These are phyloP conservation scores for Hypomontagnella monticulosa DNA, from an alignment of 495 filamentous ascomycete species.

Conservation along the genomic window DNA sequence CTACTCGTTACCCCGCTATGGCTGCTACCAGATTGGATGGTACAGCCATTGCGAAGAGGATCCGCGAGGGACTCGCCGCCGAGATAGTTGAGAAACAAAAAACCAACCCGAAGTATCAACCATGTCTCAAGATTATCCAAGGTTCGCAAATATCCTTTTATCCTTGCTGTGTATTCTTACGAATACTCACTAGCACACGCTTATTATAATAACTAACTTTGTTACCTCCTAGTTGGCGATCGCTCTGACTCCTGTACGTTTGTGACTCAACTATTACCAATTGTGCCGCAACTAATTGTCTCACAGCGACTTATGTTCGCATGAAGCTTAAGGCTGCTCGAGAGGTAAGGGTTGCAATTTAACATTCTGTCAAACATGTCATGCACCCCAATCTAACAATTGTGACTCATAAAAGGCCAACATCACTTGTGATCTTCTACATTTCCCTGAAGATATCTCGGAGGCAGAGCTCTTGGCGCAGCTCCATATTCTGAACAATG, in stretches of 20 bases:
- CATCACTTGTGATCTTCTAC: slow-evolving; percentile 85
- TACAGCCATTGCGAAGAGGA: slow-evolving; percentile 89
- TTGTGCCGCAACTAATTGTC: slow-evolving; percentile 39
- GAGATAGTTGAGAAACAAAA: slow-evolving; percentile 85
- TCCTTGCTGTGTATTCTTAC: neutral
- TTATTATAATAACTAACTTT: slow-evolving; percentile 5
- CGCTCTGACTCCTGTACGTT: slow-evolving; percentile 89
- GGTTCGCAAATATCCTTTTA: slow-evolving; percentile 60
- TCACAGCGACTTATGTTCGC: slow-evolving; percentile 92
- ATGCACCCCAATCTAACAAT: slow-evolving; percentile 23
- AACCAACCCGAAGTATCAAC: slow-evolving; percentile 84
- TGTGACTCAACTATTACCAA: slow-evolving; percentile 26
- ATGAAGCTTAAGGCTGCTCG: slow-evolving; percentile 99
- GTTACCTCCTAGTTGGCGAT: slow-evolving; percentile 71
- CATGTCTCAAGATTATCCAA: slow-evolving; percentile 91
- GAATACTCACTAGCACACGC: neutral
- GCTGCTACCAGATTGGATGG: slow-evolving; percentile 93
- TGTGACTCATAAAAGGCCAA: slow-evolving; percentile 69
- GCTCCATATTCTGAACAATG: slow-evolving; percentile 84
- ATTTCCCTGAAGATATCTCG: slow-evolving; percentile 80
- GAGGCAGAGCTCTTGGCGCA: slow-evolving; percentile 86
- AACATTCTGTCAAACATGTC: neutral
- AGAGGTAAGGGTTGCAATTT: slow-evolving; percentile 67
- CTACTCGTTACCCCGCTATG: slow-evolving; percentile 69
- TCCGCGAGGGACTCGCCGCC: slow-evolving; percentile 78